A percentile compares a stretch with the other conserved stretches of the same genome.
phyloP scores from a whole-genome alignment of 805 yeast genomes.

The Yarrowia divulgata region DNA sequence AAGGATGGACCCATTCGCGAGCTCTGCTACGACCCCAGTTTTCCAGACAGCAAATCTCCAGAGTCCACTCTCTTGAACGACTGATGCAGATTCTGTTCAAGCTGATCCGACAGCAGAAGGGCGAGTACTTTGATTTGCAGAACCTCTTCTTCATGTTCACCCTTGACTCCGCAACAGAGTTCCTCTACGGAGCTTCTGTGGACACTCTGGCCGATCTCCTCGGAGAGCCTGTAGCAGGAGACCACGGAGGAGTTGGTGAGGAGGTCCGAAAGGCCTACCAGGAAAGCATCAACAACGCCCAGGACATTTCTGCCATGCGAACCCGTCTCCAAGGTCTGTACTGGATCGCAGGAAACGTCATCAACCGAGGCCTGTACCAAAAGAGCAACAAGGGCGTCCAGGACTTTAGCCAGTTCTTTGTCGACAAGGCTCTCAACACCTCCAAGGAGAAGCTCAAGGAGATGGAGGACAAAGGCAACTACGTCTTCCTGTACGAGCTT shows the following conservation, averaged over 20 bases:
- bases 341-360: conserved; percentile 41
- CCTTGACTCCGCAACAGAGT: conserved; percentile 51
- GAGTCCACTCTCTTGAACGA: conserved; percentile 44
- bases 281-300: conserved; percentile 43
- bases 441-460: conserved; percentile 48
- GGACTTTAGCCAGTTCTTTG: conserved; percentile 47
- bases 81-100: conserved; percentile 45
- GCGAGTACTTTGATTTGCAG: conserved; percentile 46
- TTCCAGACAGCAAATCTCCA: conserved; percentile 48
- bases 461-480: conserved; percentile 50
- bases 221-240: conserved; percentile 39
- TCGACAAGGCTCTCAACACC: conserved; percentile 53
- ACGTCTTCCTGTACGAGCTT: conserved; percentile 58
- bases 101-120: conserved; percentile 18
- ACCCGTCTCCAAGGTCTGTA: conserved; percentile 43
- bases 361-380: conserved; percentile 49
- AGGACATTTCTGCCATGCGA: conserved; percentile 42
- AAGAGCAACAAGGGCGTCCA: conserved; percentile 42
- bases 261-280: conserved; percentile 39
- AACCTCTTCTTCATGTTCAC: conserved; percentile 48
- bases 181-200: conserved; percentile 49
- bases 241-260: conserved; percentile 41
- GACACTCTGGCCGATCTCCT: conserved; percentile 44
- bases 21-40: conserved; percentile 52
- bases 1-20: conserved; percentile 52